Conservation (phyloP, 805 yeast genomes). For the Cyberlindnera saturnus region DNA sequence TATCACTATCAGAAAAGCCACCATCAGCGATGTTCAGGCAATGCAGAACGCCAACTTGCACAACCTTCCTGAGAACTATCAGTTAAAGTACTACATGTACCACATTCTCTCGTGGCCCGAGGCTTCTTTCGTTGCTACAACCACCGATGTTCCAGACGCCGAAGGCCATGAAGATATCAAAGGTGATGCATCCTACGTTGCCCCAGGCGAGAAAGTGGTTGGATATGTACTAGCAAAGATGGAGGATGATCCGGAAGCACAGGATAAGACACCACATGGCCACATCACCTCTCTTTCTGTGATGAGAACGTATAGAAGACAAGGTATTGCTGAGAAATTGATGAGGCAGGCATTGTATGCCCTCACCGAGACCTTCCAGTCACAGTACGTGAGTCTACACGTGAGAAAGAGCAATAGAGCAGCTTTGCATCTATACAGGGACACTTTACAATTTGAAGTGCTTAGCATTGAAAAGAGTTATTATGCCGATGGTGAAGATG, state of each 20-base stretch:
- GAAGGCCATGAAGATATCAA: conserved; percentile 27
- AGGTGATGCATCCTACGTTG: conserved; percentile 60
- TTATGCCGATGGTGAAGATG: conserved; percentile 97
- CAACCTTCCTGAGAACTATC: conserved; percentile 92
- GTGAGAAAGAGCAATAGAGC: conserved; percentile 93
- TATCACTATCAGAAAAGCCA: conserved; percentile 83
- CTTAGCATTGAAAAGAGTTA: conserved; percentile 79
- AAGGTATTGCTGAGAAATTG: conserved; percentile 89
- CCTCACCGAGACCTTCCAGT: conserved; percentile 73
- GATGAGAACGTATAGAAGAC: conserved; percentile 90
- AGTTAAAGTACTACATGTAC: conserved; percentile 87
- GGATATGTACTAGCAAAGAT: conserved; percentile 94
- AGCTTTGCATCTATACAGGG: conserved; percentile 85
- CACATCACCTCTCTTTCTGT: conserved; percentile 93
- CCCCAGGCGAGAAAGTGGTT: conserved; percentile 73
- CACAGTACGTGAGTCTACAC: conserved; percentile 82
- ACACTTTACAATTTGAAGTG: conserved; percentile 78
- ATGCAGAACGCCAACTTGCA: conserved; percentile 94
- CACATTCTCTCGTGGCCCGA: conserved; percentile 97
- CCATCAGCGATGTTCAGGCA: conserved; percentile 79
- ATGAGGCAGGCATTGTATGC: conserved; percentile 83
- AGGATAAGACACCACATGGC: conserved; percentile 71
- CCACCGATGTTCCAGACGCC: conserved; percentile 26
- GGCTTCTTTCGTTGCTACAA: conserved; percentile 91
- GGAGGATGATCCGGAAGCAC: conserved; percentile 88